These are phyloP conservation scores for Puccinia coronata DNA, from an alignment of 1,284 basidiomycete species.

Conservation along the genomic window DNA sequence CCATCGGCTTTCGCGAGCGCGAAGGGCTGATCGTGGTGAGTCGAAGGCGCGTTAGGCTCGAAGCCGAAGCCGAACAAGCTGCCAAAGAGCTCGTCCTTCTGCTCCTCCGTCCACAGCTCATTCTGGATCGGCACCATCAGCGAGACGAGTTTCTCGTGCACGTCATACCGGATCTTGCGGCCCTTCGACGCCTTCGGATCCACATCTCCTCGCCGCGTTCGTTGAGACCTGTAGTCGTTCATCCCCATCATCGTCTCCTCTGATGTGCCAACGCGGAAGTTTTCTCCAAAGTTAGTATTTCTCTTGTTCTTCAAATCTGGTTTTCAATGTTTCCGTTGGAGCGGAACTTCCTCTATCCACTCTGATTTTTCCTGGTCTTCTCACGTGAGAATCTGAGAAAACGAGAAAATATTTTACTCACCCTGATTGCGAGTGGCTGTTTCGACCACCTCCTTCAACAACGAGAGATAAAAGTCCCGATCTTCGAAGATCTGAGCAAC, in stretches of 20 bases:
- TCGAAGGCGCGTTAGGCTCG: not conserved
- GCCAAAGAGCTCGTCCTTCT: conserved; percentile 85
- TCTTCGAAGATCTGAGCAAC: conserved; percentile 69
- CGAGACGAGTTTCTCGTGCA: conserved; percentile 88
- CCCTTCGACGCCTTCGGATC: conserved; percentile 94
- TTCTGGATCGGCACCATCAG: conserved; percentile 83
- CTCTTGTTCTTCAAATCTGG: not conserved
- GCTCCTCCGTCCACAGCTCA: conserved; percentile 81
- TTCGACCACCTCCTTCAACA: conserved; percentile 84
- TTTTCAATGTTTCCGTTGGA: not conserved
- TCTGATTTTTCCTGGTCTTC: no score
- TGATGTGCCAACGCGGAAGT: conserved; percentile 51
- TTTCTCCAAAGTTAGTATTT: not conserved
- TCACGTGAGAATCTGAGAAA: not conserved
- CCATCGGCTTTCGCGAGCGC: not conserved
- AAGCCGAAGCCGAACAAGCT: conserved; percentile 69
- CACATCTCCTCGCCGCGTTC: conserved; percentile 70
- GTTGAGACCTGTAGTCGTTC: conserved; percentile 60
- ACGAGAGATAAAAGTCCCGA: conserved; percentile 83
- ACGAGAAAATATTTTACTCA: conserved; percentile 19
- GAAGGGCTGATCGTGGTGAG: not conserved
- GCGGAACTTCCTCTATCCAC: no score
- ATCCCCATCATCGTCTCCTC: conserved; percentile 49
- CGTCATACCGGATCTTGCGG: conserved; percentile 79
- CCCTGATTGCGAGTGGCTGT: conserved; percentile 56